These are phyloP conservation scores for Allium sativum DNA, from an alignment of 106 monocot species.

Conservation along the genomic window DNA sequence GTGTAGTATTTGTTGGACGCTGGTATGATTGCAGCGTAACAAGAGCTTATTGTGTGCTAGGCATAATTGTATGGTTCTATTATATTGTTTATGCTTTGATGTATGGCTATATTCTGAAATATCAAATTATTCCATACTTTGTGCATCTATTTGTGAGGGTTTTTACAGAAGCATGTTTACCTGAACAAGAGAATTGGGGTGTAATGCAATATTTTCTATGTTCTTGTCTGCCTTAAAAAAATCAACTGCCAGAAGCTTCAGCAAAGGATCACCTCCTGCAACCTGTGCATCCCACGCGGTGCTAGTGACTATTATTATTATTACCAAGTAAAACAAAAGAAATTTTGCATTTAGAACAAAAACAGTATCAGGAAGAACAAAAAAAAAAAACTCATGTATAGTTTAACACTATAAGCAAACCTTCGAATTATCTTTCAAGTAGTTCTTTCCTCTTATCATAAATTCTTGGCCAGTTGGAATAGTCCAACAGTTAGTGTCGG, in stretches of 20 bases:
- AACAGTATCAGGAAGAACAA: neutral
- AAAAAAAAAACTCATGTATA: neutral
- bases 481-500: slow-evolving; percentile 76
- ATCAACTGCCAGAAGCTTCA: slow-evolving; percentile 90
- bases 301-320: too few species aligned
- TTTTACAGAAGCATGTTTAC: slow-evolving; percentile 21
- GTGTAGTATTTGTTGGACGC: too few species aligned
- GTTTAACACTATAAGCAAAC: slow-evolving; percentile 13
- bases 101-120: too few species aligned
- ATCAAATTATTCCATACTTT: too few species aligned
- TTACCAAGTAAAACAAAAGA: neutral
- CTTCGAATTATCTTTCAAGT: slow-evolving; percentile 74
- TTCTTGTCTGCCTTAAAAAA: slow-evolving; percentile 63
- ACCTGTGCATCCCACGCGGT: slow-evolving; percentile 20
- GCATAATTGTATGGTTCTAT: too few species aligned
- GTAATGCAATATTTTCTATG: slow-evolving; percentile 51
- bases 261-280: slow-evolving; percentile 79
- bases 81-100: too few species aligned
- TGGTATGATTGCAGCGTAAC: too few species aligned
- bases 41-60: too few species aligned
- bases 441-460: slow-evolving; percentile 88
- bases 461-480: slow-evolving; percentile 59
- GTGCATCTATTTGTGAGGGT: too few species aligned
- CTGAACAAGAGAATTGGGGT: slow-evolving; percentile 81
- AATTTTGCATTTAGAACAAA: neutral